Base-by-base conservation (phyloP, 2,329 filamentous ascomycete species). In the Raffaelea albimanens region DNA sequence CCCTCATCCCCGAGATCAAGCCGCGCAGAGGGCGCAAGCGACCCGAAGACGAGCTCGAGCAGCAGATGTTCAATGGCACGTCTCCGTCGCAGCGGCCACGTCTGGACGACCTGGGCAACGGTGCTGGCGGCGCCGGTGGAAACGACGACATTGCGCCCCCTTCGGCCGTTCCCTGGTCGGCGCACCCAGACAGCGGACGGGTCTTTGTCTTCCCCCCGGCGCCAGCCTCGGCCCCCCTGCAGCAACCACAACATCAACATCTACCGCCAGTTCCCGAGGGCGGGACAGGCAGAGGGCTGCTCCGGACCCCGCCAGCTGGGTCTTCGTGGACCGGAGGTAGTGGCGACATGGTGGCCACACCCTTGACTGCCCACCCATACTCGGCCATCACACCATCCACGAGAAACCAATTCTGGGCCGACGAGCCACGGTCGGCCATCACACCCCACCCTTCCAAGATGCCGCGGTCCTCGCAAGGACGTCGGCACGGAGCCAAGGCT, bases 401-500 rank as follows among this genome's bases (percentile, higher is more conserved):
- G 50, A 75, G 68, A 44, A 65, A 64, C 21, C 58, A 61, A 0
- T 78, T 78, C 53, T 79, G 76, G 76, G 66, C 69, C n/a, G 74
- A 78, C n/a, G 83, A 87, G 53, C 84, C 86, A 10, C 80, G 75
- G 43, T 89, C 87, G 1, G 85, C 86, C 3, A 71, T 86, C n/a
- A 85, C 83, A 4, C 41, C 44, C 1, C 80, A 83, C 1, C 79
- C 76, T 45, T 82, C 73, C 52, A 48, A 44, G 33, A 9, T 39
- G 2, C 64, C 67, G 2, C 72, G 76, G 50, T 63, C n/a, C n/a
- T n/a, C 71, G 5, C 64, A 62, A 1, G 61, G 76, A 47, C 72
- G 83, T 47, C 78, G 87, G 4, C 85, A 94, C 61, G 89, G 89
- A 0, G 85, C 88, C 0, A 80, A 80, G 58, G 88, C 87, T 7